Evolutionary conservation across 441 rosid species (phyloP), one percentile per base, ranked within the genome.

Genomic region (Breynia disticha): DNA sequence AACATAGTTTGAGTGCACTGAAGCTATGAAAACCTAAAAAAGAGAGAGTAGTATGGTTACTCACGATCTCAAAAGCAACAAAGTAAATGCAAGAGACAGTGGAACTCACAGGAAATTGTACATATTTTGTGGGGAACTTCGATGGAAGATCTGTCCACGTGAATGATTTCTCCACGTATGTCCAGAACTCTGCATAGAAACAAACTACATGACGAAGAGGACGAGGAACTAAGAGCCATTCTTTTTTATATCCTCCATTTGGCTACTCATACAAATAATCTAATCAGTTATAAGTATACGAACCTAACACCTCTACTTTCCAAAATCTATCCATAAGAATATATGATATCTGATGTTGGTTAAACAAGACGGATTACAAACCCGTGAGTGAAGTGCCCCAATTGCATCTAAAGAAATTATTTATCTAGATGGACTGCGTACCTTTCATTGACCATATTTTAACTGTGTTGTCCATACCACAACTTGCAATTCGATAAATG

Each of bases 361-460:
- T 39, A 39, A 8, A 39, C 43, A 39, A 14, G 11, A 8, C 11
- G 43, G 43, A 39, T 39, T 39, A 39, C 15, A 14, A 10, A 39
- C 1, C 41, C 43, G 2, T 39, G 43, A 39, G 14, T 2, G 43
- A 39, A 10, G 11, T 52, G 17, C 6, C 53, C 21, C 35, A 46
- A 17, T 19, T 24, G 28, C 5, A 48, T 17, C 17, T 5, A 8
- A 19, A 18, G 21, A 41, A n/a, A 38, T 54, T 20, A 11, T n/a
- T 9, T 0, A 22, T 20, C 7, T 24, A 54, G 18, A 13, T 46
- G 12, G 13, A 42, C 17, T 16, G 52, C 66, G 42, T 52, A 91
- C 98, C 98, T 86, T 84, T 86, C 98, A 88, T 91, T 57, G 95
- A 88, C 98, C 98, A 91, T 62, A 91, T 88, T 67, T 88, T 91